Base-by-base conservation (phyloP, 768 basidiomycete genomes). In the Russula sp. region DNA sequence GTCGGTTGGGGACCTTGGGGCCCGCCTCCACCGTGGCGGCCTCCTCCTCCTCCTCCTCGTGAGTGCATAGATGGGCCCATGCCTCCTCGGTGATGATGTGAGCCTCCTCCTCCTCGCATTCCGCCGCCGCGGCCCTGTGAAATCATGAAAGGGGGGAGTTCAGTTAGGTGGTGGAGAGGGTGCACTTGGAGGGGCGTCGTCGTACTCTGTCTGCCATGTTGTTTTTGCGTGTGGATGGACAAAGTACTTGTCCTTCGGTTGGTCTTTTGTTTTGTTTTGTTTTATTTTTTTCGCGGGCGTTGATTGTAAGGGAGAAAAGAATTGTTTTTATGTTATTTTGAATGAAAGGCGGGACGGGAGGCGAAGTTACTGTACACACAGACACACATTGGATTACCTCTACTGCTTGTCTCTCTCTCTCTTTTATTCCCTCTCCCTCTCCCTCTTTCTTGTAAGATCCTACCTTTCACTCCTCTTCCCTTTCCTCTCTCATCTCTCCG, bases 121-220 rank as follows among this genome's bases (percentile, higher is more conserved):
- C 79, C 75, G 74, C 84, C 83, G 75, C 88, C 83, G 75, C 88
- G 87, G 73, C 78, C 82, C 88, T 90, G 75, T 65, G 68, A 76
- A 34, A 70, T 75, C 77, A 78, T 69, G 72, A 76, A 75, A 62
- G 5, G 6, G 24, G 2, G 13, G 8, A 14, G 26, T 44, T n/a
- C 5, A 30, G 2, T n/a, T 5, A n/a, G 30, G 16, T 40, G 16
- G 38, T 6, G 1, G 6, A 40, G 38, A 40, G 38, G 38, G 38
- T 34, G n/a, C n/a, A 30, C 34, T 34, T 18, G 5, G 24, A 24
- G 9, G 14, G n/a, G 20, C 0, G 7, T 24, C 20, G 14, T 78
- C 82, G 70, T 70, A 88, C 86, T 73, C 86, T 83, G 77, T 86
- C 85, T 75, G 83, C 80, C 84, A 84, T 84, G 71, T 48, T 3